Evolutionary conservation across 129 eudicot genomes (phyloP).

Genomic region (Helichrysum umbraculigerum): DNA sequence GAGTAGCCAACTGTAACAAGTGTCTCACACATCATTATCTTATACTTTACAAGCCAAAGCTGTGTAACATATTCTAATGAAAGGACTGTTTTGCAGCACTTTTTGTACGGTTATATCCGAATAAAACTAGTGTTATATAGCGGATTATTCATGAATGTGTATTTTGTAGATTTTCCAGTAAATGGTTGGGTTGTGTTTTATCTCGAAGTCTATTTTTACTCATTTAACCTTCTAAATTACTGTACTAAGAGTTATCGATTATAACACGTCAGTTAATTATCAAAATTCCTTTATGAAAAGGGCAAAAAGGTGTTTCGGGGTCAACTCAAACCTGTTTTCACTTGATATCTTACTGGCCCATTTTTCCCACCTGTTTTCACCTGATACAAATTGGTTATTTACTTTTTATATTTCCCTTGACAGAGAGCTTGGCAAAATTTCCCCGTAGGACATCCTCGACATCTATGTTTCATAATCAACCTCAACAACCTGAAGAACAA

Average conservation of each 20-base stretch:
- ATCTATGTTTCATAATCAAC: conserved; percentile 55
- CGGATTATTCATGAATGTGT: too few species aligned
- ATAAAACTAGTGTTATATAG: too few species aligned
- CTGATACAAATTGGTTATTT: not conserved
- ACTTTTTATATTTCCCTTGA: conserved; percentile 14
- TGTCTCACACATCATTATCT: too few species aligned
- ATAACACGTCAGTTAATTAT: not conserved
- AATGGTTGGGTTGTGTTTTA: not conserved
- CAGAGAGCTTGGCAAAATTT: conserved; percentile 95
- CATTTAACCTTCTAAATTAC: not conserved
- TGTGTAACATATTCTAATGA: too few species aligned
- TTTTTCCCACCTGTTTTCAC: not conserved
- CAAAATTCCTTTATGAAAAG: not conserved
- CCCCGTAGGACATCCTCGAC: conserved; percentile 69
- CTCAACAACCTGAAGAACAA: conserved; percentile 69
- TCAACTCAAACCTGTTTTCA: too few species aligned
- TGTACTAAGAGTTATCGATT: too few species aligned
- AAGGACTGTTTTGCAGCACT: too few species aligned
- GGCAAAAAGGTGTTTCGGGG: not conserved
- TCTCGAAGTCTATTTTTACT: not conserved
- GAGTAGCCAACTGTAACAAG: too few species aligned
- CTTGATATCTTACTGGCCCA: not conserved
- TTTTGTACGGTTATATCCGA: too few species aligned
- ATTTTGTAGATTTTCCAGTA: too few species aligned
- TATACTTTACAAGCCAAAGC: too few species aligned